These are phyloP conservation scores for Euphorbia tirucalli DNA, from an alignment of 345 rosid genomes.

Conservation along the genomic window DNA sequence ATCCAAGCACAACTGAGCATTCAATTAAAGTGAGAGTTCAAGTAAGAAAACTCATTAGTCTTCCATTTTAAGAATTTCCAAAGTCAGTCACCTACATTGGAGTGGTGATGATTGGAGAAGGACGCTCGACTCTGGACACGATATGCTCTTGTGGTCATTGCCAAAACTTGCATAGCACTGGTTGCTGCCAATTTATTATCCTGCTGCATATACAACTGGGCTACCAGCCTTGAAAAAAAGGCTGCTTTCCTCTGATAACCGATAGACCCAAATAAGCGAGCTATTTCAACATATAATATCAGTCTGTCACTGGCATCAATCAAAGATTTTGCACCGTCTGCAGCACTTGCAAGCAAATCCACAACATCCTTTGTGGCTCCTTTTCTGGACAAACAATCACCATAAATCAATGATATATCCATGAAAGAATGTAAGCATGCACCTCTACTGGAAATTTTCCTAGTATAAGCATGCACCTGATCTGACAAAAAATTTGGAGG, in stretches of 20 bases:
- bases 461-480: not conserved
- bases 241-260: slow-evolving; percentile 97
- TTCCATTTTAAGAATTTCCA: not conserved
- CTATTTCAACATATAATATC: slow-evolving; percentile 80
- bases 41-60: not conserved
- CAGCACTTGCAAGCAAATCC: slow-evolving; percentile 84
- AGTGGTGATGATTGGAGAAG: slow-evolving; percentile 40
- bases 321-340: slow-evolving; percentile 93
- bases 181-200: slow-evolving; percentile 88
- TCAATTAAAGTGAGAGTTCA: not conserved
- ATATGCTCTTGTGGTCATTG: slow-evolving; percentile 91
- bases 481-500: not conserved
- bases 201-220: slow-evolving; percentile 91
- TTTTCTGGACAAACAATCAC: slow-evolving; percentile 53
- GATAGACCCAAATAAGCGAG: slow-evolving; percentile 86
- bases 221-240: slow-evolving; percentile 97
- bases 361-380: slow-evolving; percentile 87
- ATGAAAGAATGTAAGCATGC: not conserved
- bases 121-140: slow-evolving; percentile 91
- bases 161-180: slow-evolving; percentile 95
- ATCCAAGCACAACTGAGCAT: not conserved
- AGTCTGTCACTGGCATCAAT: slow-evolving; percentile 95
- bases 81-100: slow-evolving; percentile 42
- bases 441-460: not conserved
- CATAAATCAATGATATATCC: not conserved